Conservation (phyloP, 768 basidiomycete genomes). For the Naganishia antarctica region DNA sequence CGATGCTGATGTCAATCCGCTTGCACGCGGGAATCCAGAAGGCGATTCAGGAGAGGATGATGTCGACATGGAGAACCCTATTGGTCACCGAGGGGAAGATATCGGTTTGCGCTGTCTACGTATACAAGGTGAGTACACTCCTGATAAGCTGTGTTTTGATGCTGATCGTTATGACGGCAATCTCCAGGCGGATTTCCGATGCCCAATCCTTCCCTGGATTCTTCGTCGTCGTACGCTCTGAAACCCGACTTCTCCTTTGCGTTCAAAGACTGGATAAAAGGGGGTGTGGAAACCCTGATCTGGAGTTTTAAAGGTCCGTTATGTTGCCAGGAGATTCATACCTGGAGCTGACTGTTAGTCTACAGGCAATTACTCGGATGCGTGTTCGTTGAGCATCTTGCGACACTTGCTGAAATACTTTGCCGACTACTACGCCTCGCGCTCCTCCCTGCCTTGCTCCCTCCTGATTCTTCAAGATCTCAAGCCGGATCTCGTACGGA, state of each 20-base stretch:
- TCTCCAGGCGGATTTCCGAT: slow-evolving; percentile 23
- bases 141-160: background rate
- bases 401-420: slow-evolving; percentile 23
- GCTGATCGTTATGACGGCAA: background rate
- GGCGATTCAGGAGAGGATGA: background rate
- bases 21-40: background rate
- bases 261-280: slow-evolving; percentile 23
- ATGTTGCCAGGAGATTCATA: background rate
- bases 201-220: slow-evolving; percentile 6
- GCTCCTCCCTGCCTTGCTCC: background rate
- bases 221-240: background rate
- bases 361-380: slow-evolving; percentile 19
- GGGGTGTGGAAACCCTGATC: slow-evolving; percentile 22
- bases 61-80: background rate
- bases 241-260: slow-evolving; percentile 27
- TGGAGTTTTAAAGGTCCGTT: slow-evolving; percentile 25
- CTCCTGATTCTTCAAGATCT: slow-evolving; percentile 14
- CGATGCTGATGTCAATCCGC: slow-evolving; percentile 11
- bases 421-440: slow-evolving; percentile 5
- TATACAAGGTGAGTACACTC: slow-evolving; percentile 22
- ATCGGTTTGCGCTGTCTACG: slow-evolving; percentile 15
- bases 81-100: slow-evolving; percentile 5
- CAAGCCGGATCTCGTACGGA: slow-evolving; percentile 10
- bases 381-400: slow-evolving; percentile 11
- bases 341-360: background rate